Evolutionary conservation across 2,329 filamentous ascomycete genomes (phyloP).

Genomic region (Elsinoe australis): DNA sequence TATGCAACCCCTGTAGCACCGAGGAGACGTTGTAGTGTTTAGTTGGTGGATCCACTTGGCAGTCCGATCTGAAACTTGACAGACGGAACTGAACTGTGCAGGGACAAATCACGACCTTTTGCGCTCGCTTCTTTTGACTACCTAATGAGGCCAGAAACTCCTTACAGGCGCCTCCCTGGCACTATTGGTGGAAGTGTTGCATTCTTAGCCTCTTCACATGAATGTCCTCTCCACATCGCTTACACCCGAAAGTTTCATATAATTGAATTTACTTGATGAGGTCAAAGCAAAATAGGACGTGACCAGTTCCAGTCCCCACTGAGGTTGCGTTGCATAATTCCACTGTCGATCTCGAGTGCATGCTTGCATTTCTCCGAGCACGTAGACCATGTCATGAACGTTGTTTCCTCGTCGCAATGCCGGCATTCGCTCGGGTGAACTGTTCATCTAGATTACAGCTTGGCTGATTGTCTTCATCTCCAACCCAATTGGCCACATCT

Average conservation of each 20-base stretch:
- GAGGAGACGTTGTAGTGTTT: background rate
- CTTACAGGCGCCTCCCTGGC: conserved; percentile 1
- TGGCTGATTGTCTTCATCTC: too few relatives aligned
- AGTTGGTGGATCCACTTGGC: background rate
- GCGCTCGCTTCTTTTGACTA: conserved; percentile 12
- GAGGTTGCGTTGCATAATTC: too few relatives aligned
- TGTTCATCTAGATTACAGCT: too few relatives aligned
- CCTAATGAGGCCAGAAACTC: background rate
- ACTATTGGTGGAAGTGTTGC: conserved; percentile 5
- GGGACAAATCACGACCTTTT: background rate
- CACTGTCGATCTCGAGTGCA: too few relatives aligned
- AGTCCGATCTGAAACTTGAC: conserved; percentile 14
- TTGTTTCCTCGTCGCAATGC: conserved; percentile 1
- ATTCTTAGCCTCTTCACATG: background rate
- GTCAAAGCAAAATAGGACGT: too few relatives aligned
- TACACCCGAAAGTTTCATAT: conserved; percentile 2
- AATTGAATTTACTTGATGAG: background rate
- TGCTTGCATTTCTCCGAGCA: conserved; percentile 3
- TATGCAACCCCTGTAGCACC: background rate
- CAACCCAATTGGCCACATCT: too few relatives aligned
- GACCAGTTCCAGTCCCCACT: too few relatives aligned
- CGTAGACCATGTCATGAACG: background rate
- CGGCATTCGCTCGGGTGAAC: conserved; percentile 4
- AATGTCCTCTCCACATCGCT: background rate
- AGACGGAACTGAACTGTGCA: background rate